These are phyloP conservation scores for Dunaliella primolecta DNA, from an alignment of 139 green algal genomes.

Conservation along the genomic window DNA sequence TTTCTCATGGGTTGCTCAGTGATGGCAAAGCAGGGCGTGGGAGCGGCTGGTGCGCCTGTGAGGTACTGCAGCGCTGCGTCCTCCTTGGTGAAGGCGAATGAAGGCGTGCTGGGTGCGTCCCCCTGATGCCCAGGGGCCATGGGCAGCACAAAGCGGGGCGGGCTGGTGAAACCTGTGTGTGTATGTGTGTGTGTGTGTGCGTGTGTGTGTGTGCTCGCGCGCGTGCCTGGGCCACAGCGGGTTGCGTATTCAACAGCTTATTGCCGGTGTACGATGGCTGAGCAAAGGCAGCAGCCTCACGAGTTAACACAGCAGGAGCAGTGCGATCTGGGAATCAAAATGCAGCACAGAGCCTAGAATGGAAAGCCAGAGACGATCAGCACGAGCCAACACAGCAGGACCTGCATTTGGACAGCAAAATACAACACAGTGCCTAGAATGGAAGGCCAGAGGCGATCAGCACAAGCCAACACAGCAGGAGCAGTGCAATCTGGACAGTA, in stretches of 20 bases:
- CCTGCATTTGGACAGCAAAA: too few species aligned
- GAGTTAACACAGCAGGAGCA: neutral
- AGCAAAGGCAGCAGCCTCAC: neutral
- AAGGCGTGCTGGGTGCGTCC: neutral
- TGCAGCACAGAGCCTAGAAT: neutral
- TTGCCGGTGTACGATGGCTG: too few species aligned
- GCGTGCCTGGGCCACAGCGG: too few species aligned
- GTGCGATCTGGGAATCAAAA: neutral
- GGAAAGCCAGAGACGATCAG: too few species aligned
- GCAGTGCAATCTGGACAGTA: neutral
- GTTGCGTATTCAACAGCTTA: too few species aligned
- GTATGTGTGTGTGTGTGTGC: too few species aligned
- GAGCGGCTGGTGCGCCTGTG: neutral
- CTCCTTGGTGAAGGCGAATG: neutral
- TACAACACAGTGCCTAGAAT: too few species aligned
- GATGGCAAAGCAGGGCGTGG: neutral
- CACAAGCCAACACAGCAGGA: neutral
- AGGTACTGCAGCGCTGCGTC: neutral
- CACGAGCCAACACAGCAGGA: too few species aligned
- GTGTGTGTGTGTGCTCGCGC: too few species aligned
- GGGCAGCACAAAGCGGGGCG: too few species aligned
- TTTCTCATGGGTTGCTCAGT: neutral
- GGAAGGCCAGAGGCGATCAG: too few species aligned
- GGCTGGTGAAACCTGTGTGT: neutral
- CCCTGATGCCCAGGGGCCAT: neutral